Conservation (phyloP, 2,329 filamentous ascomycete species). For the Penicillium sp. region DNA sequence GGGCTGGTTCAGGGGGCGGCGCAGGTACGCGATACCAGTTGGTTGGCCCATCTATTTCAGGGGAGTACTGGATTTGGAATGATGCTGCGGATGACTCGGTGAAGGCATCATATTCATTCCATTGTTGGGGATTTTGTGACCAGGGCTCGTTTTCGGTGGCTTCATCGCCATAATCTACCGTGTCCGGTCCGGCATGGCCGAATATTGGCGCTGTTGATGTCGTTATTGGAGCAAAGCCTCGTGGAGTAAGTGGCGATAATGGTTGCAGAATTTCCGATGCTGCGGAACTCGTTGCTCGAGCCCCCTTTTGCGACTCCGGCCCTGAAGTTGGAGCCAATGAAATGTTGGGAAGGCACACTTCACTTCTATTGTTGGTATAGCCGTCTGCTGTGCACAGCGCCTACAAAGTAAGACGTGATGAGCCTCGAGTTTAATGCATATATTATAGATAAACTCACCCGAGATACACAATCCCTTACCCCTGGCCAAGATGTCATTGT, state of each 20-base stretch:
- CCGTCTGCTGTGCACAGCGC: not conserved
- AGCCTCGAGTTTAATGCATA: not conserved
- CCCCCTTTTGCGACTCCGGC: not conserved
- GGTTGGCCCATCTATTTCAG: not conserved
- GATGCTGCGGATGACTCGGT: not conserved
- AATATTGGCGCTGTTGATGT: not conserved
- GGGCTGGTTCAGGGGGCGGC: not conserved
- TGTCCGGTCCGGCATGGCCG: not conserved
- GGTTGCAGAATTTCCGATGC: not conserved
- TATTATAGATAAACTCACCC: not conserved
- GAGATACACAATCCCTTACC: not conserved
- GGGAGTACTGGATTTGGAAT: not conserved
- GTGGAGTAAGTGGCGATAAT: not conserved
- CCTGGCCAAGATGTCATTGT: constrained; percentile 7
- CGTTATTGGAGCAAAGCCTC: not conserved
- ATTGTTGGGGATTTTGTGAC: not conserved
- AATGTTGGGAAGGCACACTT: not conserved
- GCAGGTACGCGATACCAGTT: not conserved
- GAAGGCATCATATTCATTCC: not conserved
- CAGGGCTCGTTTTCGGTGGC: not conserved
- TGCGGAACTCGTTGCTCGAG: not conserved
- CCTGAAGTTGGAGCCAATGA: not conserved
- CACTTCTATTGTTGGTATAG: not conserved
- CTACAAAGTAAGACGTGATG: not conserved
- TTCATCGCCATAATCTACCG: not conserved